A percentile compares a stretch with the other conserved stretches of the same genome.
phyloP scores from a whole-genome alignment of 1,284 basidiomycete species.

The Abortiporus biennis region DNA sequence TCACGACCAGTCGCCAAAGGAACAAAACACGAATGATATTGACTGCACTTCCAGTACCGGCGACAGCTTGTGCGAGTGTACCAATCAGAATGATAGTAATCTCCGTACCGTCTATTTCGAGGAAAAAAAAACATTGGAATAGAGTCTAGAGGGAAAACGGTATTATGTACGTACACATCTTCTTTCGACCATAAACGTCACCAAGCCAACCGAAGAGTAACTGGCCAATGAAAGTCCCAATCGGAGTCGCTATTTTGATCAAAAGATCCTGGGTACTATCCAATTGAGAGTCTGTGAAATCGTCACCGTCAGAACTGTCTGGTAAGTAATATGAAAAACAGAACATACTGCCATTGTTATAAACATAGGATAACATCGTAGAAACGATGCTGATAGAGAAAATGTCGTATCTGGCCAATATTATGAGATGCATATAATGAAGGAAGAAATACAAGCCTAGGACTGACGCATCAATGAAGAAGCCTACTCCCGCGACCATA shows the following conservation, averaged over 20 bases:
- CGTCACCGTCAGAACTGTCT: not conserved
- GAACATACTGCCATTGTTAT: conserved; percentile 32
- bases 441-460: not conserved
- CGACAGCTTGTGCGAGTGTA: conserved; percentile 41
- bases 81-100: conserved; percentile 51
- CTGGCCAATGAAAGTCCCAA: conserved; percentile 58
- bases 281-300: not conserved
- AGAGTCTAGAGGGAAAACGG: not conserved
- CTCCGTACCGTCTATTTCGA: conserved; percentile 57
- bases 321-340: too few relatives aligned
- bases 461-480: conserved; percentile 76
- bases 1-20: conserved; percentile 45
- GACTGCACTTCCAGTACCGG: conserved; percentile 47
- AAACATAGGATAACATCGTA: conserved; percentile 73
- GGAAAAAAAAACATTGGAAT: conserved; percentile 22
- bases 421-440: not conserved
- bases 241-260: conserved; percentile 71
- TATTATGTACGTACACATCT: conserved; percentile 31
- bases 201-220: conserved; percentile 52
- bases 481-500: conserved; percentile 72
- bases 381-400: conserved; percentile 76
- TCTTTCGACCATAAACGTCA: conserved; percentile 49
- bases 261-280: conserved; percentile 60
- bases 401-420: conserved; percentile 52
- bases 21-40: conserved; percentile 55